Conservation (phyloP, 495 filamentous ascomycete species). For the Trypethelium eluteriae region DNA sequence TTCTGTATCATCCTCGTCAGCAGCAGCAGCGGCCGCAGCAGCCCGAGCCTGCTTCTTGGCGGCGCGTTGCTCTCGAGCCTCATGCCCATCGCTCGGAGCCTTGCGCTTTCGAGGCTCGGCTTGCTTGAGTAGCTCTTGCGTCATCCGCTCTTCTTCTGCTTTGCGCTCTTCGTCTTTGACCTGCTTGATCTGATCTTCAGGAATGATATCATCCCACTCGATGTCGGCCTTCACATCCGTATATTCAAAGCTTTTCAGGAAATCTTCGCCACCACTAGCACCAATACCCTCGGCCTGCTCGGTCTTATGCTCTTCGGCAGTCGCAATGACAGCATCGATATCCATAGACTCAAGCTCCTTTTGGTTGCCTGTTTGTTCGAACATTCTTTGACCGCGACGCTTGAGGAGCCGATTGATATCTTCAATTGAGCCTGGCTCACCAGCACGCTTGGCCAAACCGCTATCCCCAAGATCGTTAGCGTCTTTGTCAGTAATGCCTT, state of each 20-base stretch:
- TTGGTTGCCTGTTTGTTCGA: constrained; percentile 92
- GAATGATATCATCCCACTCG: constrained; percentile 97
- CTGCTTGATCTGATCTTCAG: constrained; percentile 77
- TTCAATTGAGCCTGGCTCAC: constrained; percentile 76
- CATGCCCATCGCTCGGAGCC: constrained; percentile 58
- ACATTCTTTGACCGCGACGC: constrained; percentile 90
- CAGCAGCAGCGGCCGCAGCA: constrained; percentile 44
- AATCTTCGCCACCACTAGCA: constrained; percentile 87
- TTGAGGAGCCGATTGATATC: constrained; percentile 92
- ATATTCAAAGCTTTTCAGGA: constrained; percentile 79
- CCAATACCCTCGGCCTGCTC: constrained; percentile 84
- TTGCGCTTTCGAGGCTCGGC: constrained; percentile 81
- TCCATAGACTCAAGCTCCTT: constrained; percentile 95
- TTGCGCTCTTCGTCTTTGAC: constrained; percentile 84
- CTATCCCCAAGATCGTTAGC: constrained; percentile 58
- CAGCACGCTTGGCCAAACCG: constrained; percentile 50
- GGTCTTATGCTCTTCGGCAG: constrained; percentile 90
- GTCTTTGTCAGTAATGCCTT: constrained; percentile 86
- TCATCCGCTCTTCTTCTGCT: constrained; percentile 72
- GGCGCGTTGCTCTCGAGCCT: constrained; percentile 71
- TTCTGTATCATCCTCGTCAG: constrained; percentile 48
- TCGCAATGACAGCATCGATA: constrained; percentile 91
- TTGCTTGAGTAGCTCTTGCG: constrained; percentile 73
- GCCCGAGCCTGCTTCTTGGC: constrained; percentile 84
- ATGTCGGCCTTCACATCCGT: constrained; percentile 90